phyloP scores from a whole-genome alignment of 331 rosid genomes.

The Quercus tomentella region DNA sequence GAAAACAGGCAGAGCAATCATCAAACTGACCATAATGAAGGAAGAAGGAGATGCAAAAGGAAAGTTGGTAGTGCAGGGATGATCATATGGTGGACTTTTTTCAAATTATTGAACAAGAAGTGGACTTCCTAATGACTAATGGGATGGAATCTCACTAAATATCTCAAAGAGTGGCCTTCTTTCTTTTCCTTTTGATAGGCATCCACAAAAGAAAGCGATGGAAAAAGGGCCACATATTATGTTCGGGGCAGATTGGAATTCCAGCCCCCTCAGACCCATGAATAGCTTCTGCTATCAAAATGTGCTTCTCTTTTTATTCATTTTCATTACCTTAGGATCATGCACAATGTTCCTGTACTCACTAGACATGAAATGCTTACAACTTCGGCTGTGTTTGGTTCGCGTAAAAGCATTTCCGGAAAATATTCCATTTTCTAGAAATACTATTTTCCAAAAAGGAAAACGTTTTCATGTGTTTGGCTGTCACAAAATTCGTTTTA shows the following conservation, averaged over 20 bases:
- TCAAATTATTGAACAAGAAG: slow-evolving; percentile 13
- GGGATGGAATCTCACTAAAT: slow-evolving; percentile 10
- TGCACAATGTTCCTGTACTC: not conserved
- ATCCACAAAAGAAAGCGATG: not conserved
- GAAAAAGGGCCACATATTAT: not conserved
- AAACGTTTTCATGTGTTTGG: no score
- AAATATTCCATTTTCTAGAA: no score
- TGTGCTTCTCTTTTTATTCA: not conserved
- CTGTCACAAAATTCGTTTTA: no score
- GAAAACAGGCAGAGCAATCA: not conserved
- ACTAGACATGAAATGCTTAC: no score
- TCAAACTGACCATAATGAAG: not conserved
- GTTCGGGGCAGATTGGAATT: slow-evolving; percentile 5
- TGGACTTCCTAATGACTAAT: not conserved
- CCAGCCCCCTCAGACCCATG: slow-evolving; percentile 15
- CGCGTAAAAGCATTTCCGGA: no score
- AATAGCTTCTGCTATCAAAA: slow-evolving; percentile 2
- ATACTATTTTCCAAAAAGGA: no score
- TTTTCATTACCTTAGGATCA: not conserved
- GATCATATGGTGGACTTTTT: slow-evolving; percentile 1
- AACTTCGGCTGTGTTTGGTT: no score
- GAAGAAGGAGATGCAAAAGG: not conserved
- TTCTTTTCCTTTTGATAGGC: not conserved
- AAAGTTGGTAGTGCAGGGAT: not conserved
- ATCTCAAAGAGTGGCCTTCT: not conserved